Conservation (phyloP, 225 moss, liverwort and hornwort species). For the Antitrichia curtipendula region DNA sequence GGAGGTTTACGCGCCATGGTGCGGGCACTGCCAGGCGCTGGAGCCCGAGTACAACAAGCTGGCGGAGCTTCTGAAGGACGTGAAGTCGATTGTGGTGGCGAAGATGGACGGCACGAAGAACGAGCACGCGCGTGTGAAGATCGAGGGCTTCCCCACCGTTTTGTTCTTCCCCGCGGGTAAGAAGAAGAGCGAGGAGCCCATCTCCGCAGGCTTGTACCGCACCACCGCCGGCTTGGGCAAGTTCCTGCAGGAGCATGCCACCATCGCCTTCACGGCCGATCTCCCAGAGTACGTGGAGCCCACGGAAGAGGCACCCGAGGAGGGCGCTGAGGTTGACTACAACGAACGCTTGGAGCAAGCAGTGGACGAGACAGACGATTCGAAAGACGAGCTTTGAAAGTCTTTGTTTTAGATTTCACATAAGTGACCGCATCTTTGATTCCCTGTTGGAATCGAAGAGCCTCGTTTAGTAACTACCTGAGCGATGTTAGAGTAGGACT, state of each 20-base stretch:
- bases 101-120: slow-evolving; percentile 93
- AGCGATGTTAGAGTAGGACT: background rate
- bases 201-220: slow-evolving; percentile 43
- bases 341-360: background rate
- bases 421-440: background rate
- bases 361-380: background rate
- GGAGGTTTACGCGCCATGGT: slow-evolving; percentile 82
- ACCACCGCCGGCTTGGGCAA: slow-evolving; percentile 57
- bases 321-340: slow-evolving; percentile 1
- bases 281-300: slow-evolving; percentile 22
- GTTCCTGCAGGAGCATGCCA: slow-evolving; percentile 60
- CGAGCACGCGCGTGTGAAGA: slow-evolving; percentile 57
- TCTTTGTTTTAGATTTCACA: background rate
- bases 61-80: slow-evolving; percentile 44
- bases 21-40: slow-evolving; percentile 72
- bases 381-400: slow-evolving; percentile 25
- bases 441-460: background rate
- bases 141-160: slow-evolving; percentile 72
- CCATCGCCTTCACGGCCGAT: slow-evolving; percentile 55
- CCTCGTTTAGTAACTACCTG: background rate
- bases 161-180: slow-evolving; percentile 72
- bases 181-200: slow-evolving; percentile 61
- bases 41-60: slow-evolving; percentile 63
- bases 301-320: background rate
- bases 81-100: slow-evolving; percentile 66